Base-by-base conservation (phyloP, 2,329 filamentous ascomycete species). In the Phialophora verrucosa region DNA sequence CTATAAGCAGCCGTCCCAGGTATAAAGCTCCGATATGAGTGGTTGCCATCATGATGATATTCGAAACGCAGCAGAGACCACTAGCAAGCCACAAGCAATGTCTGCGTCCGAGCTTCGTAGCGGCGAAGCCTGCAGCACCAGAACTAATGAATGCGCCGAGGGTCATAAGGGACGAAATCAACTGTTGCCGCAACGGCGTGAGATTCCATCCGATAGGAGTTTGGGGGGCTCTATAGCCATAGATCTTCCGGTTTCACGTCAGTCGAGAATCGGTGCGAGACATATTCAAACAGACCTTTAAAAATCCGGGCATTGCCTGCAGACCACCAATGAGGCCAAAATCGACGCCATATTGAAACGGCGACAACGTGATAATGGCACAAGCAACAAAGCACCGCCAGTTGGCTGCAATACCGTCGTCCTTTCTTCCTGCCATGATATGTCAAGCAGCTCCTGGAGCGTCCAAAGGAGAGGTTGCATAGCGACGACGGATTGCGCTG, bases 151-250 rank as follows among this genome's bases (percentile, higher is more conserved):
- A 84, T 2, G 53, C 29, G 53, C 85, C 44, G 82, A 83, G 5
- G 80, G 78, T 2, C 78, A 85, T 75, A 12, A 85, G 76, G 0
- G 82, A 84, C 25, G 79, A 79, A 69, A 85, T 84, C 2, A 84
- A 77, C 67, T 82, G 80, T 68, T 85, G 83, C 2, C 82, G 53
- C 53, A 56, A 31, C 5, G 53, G 27, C 27, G 53, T 32, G 14
- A 56, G 23, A 32, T 56, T 78, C 72, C 74, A 78, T 42, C 76
- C 76, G 12, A 72, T 70, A 1, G 73, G 44, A 17, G 68, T 73
- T 1, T 62, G 56, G 8, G 70, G 59, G 7, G 67, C 69, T 25
- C 29, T 44, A 38, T 73, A 65, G 14, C 73, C 72, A 66, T 72
- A 74, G 2, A 73, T 53, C 73, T 74, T 32, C n/a, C 17, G 17